Evolutionary conservation across 768 basidiomycete genomes (phyloP), one percentile per base, ranked within the genome.

Genomic region (Grammothele lineata): DNA sequence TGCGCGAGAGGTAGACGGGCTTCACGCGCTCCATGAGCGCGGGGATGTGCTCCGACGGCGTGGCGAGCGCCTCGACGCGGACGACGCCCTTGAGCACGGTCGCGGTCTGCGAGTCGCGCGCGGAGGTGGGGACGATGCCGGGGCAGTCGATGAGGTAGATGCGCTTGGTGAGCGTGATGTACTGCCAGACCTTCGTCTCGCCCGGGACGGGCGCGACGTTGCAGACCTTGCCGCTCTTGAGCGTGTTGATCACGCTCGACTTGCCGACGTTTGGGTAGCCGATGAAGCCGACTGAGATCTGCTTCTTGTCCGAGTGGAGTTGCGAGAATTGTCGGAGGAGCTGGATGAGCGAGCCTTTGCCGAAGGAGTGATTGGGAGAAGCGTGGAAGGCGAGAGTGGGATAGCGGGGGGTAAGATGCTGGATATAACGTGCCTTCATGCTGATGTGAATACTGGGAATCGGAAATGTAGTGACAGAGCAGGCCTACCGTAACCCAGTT

Each of bases 121-220:
- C 87, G 19, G 92, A 94, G 15, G 92, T 85, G 2, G 95, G 95
- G 1, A 97, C 96, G 66, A 98, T 90, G 40, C 96, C 96, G 23
- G 96, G 96, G 64, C 96, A 99, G 69, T 99, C 96, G 70, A 99
- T 97, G 57, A 99, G 85, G 73, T 97, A 99, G 63, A 99, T 99
- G 44, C 89, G 80, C 53, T 87, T 81, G 50, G 94, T 99, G 34
- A 99, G 73, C 23, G 92, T 94, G 71, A 99, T 97, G 68, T 99
- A 99, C 77, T 99, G 95, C 96, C 96, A 99, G 56, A 98, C 68
- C 71, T 98, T 99, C 37, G 96, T 99, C 74, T 99, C 96, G 56
- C 96, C 96, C 2, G 96, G 95, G 10, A 98, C 78, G 7, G 96
- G 96, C 10, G 96, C 96, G 48, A 97, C 94, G 12, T 80, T 80